A percentile compares a stretch with the other conserved stretches of the same genome.
These are phyloP conservation scores for Macrotyloma uniflorum DNA, from an alignment of 306 rosid species.

Conservation along the genomic window DNA sequence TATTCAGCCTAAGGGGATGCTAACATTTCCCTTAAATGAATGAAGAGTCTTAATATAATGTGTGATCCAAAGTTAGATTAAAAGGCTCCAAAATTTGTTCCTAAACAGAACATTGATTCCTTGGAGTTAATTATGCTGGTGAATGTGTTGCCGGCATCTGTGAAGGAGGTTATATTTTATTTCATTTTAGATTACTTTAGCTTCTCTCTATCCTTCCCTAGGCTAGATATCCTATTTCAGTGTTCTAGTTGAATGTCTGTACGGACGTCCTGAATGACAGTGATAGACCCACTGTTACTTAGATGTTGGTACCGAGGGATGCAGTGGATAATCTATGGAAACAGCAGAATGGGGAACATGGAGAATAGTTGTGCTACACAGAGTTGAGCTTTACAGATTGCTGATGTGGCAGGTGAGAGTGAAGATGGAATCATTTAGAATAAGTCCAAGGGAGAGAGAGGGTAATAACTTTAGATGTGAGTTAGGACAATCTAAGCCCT, in stretches of 20 bases:
- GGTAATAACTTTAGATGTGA: neutral
- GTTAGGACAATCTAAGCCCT: neutral
- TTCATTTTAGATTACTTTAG: conserved; percentile 13
- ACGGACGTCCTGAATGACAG: neutral
- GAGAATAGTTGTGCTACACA: neutral
- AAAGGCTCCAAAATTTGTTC: conserved; percentile 13
- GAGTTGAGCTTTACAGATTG: neutral
- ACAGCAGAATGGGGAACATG: neutral
- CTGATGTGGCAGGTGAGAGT: conserved; percentile 9
- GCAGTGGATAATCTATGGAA: conserved; percentile 4
- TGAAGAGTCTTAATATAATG: conserved; percentile 19
- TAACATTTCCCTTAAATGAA: neutral
- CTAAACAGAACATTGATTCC: neutral
- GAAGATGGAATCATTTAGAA: neutral
- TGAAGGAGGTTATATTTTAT: conserved; percentile 25
- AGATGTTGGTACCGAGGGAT: neutral
- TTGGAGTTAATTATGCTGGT: conserved; percentile 4
- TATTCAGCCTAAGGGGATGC: neutral
- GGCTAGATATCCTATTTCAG: conserved; percentile 17
- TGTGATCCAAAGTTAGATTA: conserved; percentile 8
- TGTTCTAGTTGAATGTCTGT: neutral
- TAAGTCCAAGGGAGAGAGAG: neutral
- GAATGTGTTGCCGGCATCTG: conserved; percentile 7
- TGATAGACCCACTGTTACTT: neutral
- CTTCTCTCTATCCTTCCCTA: neutral